Base-by-base conservation (phyloP, 2,329 filamentous ascomycete species). In the Cercospora beticola region DNA sequence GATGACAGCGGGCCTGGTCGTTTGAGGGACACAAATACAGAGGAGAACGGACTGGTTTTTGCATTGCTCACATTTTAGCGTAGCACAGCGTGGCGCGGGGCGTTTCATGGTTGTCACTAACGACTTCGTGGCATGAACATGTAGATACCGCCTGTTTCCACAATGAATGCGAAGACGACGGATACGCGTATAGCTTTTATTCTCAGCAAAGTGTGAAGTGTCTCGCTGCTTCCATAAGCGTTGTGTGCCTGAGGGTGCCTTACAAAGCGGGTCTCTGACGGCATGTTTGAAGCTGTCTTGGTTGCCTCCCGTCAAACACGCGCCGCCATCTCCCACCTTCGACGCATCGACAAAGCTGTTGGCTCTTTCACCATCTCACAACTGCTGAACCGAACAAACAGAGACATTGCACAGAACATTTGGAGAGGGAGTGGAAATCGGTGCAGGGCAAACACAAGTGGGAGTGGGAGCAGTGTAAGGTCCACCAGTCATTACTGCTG, bases 51-150 rank as follows among this genome's bases (percentile, higher is more conserved):
- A 52, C 16, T 33, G 36, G 7, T 16, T 33, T 33, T 21, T 59
- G 56, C 52, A 58, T 33, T 59, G 56, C 56, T 40, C 57, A 57
- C 46, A 54, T 28, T 56, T 54, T 65, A 68, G 66, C 61, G 62
- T 68, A 59, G 64, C 52, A 69, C 52, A 67, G 67, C 67, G 67
- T 52, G 60, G 67, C 66, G 66, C 46, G 31, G 62, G 26, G 56
- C 23, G 56, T 36, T 36, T 59, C 26, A 12, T 59, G 7, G n/a
- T 59, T 16, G 28, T n/a, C 28, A 31, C 14, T 3, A 26, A 28
- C 49, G 49, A 28, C 12, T 28, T 23, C 5, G 14, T 26, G 21
- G 21, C 49, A 54, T 54, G 49, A 23, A 7, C 49, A n/a, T 43
- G 36, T 43, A 43, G 36, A 28, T 54, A 56, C 14, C 1, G 14